Conservation (phyloP, 805 yeast genomes). For the Schizosaccharomyces lindneri region DNA sequence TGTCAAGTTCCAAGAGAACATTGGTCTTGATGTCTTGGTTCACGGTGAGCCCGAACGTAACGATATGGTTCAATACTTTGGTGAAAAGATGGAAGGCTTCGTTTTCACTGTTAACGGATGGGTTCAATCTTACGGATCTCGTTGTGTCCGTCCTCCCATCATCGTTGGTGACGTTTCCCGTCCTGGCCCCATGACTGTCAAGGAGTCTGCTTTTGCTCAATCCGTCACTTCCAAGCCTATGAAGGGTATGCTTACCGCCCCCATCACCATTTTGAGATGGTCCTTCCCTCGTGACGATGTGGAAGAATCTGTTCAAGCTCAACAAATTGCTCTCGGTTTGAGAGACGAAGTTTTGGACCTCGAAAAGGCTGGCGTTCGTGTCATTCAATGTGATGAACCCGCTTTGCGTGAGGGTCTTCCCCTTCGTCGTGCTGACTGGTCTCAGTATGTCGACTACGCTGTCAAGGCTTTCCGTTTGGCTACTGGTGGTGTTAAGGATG, state of each 20-base stretch:
- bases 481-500: slow-evolving; percentile 86
- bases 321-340: slow-evolving; percentile 89
- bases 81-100: slow-evolving; percentile 95
- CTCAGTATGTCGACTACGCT: slow-evolving; percentile 93
- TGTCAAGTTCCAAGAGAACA: slow-evolving; percentile 96
- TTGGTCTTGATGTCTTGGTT: slow-evolving; percentile 91
- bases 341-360: slow-evolving; percentile 97
- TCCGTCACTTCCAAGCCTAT: slow-evolving; percentile 83
- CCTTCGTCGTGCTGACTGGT: slow-evolving; percentile 85
- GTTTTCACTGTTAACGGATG: slow-evolving; percentile 98
- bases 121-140: slow-evolving; percentile 99
- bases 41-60: slow-evolving; percentile 99
- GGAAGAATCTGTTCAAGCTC: slow-evolving; percentile 75
- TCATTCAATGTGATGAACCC: slow-evolving; percentile 98
- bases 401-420: slow-evolving; percentile 99
- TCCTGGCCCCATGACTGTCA: slow-evolving; percentile 95
- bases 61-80: slow-evolving; percentile 99
- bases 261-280: slow-evolving; percentile 98
- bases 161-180: slow-evolving; percentile 97
- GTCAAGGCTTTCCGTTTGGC: slow-evolving; percentile 99
- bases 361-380: slow-evolving; percentile 93
- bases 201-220: slow-evolving; percentile 98
- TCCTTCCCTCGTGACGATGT: slow-evolving; percentile 99
- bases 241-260: slow-evolving; percentile 99
- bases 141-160: slow-evolving; percentile 99